Percentiles rank a stretch among this genome's conserved stretches.
Conservation (phyloP, 305 asterid species). For the Fraxinus platypoda region DNA sequence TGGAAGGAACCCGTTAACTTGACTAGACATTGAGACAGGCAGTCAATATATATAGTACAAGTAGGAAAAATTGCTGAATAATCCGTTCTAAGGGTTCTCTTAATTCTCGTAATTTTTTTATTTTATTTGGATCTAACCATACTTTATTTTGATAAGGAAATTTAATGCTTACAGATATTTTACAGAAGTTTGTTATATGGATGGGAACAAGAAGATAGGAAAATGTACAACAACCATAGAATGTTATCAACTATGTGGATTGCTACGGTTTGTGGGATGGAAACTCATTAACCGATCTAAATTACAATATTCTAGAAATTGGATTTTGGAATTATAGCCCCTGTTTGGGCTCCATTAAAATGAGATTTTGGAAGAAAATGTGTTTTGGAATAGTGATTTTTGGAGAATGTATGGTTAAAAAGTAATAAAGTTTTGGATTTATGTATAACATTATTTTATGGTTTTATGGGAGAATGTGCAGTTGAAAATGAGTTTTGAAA, state of each 20-base stretch:
- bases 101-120: not conserved
- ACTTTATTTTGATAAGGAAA: not conserved
- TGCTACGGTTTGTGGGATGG: not conserved
- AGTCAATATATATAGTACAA: not conserved
- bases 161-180: not conserved
- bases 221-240: not conserved
- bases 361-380: too few species aligned
- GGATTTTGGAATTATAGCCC: not conserved
- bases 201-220: not conserved
- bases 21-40: not conserved
- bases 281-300: not conserved
- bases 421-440: too few species aligned
- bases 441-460: too few species aligned
- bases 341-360: too few species aligned
- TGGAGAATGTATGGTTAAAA: too few species aligned
- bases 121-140: not conserved
- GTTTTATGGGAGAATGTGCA: too few species aligned
- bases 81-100: not conserved
- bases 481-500: too few species aligned
- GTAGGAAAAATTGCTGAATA: not conserved
- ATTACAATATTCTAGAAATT: not conserved
- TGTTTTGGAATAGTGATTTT: too few species aligned
- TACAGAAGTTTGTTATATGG: not conserved
- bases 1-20: not conserved
- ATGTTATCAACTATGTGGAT: not conserved